phyloP scores from a whole-genome alignment of 225 moss, liverwort and hornwort species.

The Polytrichum commune region DNA sequence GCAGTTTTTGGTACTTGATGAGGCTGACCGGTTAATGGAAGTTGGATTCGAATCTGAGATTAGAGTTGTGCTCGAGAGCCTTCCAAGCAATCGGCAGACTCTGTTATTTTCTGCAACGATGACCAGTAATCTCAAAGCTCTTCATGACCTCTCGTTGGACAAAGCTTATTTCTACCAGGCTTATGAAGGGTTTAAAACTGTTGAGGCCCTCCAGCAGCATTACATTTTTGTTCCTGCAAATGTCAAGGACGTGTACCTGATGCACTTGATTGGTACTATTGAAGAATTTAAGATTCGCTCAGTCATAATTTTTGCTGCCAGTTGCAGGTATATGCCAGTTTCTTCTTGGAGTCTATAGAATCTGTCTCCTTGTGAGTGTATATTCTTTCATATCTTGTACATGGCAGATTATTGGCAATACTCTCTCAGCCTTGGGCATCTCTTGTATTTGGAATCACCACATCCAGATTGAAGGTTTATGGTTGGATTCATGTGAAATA shows the following conservation, averaged over 20 bases:
- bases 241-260: slow-evolving; percentile 87
- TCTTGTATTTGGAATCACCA: too few relatives aligned
- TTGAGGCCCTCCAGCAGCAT: slow-evolving; percentile 77
- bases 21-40: slow-evolving; percentile 95
- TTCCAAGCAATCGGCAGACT: slow-evolving; percentile 79
- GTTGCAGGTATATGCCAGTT: slow-evolving; percentile 60
- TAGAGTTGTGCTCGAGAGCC: slow-evolving; percentile 52
- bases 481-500: too few relatives aligned
- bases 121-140: slow-evolving; percentile 81
- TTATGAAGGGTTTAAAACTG: slow-evolving; percentile 76
- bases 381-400: too few relatives aligned
- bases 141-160: slow-evolving; percentile 69
- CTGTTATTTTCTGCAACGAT: slow-evolving; percentile 97
- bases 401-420: too few relatives aligned
- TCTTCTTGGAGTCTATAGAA: neutral
- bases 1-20: slow-evolving; percentile 96
- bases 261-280: slow-evolving; percentile 71
- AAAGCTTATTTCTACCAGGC: slow-evolving; percentile 78
- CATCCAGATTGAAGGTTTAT: too few relatives aligned
- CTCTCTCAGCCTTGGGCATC: too few relatives aligned
- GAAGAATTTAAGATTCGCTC: slow-evolving; percentile 83
- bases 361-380: neutral
- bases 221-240: slow-evolving; percentile 83
- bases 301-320: slow-evolving; percentile 91
- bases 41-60: slow-evolving; percentile 89